phyloP scores from a whole-genome alignment of 1,284 basidiomycete species.

The Psilocybe mexicana region DNA sequence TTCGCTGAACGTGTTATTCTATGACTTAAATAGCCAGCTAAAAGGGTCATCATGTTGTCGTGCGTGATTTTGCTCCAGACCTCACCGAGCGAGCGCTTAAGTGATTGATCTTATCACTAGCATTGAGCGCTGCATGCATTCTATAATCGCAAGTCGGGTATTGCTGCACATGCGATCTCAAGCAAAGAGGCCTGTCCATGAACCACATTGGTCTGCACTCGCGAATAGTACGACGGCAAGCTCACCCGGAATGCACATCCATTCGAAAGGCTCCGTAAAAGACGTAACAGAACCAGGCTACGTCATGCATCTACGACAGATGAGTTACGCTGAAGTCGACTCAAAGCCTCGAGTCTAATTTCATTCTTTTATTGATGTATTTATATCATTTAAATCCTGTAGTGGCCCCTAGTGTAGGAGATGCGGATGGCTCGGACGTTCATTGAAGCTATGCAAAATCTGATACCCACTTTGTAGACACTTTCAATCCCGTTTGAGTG shows the following conservation, averaged over 20 bases:
- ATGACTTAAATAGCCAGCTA: neutral
- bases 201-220: neutral
- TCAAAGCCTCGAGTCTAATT: neutral
- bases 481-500: too few species aligned
- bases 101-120: neutral
- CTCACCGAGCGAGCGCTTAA: too few species aligned
- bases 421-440: too few species aligned
- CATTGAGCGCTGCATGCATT: slow-evolving; percentile 5
- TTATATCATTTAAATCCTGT: neutral
- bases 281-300: neutral
- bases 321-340: neutral
- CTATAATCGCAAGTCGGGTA: slow-evolving; percentile 7
- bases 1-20: neutral
- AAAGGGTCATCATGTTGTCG: slow-evolving; percentile 1
- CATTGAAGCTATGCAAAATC: too few species aligned
- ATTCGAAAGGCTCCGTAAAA: neutral
- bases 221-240: neutral
- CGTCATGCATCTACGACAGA: neutral
- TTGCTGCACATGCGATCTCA: slow-evolving; percentile 6
- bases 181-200: neutral
- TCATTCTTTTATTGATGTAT: neutral
- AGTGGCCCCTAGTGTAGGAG: too few species aligned
- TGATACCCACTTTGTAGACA: too few species aligned
- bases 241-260: neutral
- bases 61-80: neutral